Base-by-base conservation (phyloP, 768 basidiomycete genomes). In the Phylloporus scabripes region DNA sequence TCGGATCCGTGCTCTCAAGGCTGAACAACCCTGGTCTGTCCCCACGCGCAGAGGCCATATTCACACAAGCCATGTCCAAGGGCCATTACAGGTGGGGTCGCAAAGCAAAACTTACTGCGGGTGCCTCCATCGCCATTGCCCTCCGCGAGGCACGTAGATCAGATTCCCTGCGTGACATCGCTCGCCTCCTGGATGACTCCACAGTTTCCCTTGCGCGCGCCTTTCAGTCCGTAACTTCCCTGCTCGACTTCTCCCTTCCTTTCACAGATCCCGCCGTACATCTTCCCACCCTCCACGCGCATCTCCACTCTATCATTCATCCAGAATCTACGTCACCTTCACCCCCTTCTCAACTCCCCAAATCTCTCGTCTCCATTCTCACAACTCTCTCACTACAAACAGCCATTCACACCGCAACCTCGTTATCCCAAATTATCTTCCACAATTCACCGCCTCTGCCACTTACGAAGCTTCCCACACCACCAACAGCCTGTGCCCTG, bases 71-170 rank as follows among this genome's bases (percentile, higher is more conserved):
- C 21, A 87, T 82, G 78, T 52, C 67, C 20, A 72, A 71, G 28
- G 78, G 77, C 12, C 64, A 71, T 9, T 83, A 80, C 60, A 78
- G 78, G 32, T 92, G 88, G 88, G 89, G 90, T 32, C 74, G 79
- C 45, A 82, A 76, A 54, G 82, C 88, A 18, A 87, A 78, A 64
- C 69, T 80, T 38, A 73, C 79, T 11, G 83, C 85, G 0, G 90
- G 80, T 11, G 85, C 83, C 2, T 79, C 82, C 40, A 70, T 90
- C 23, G 76, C 81, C 21, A 75, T 90, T 48, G 81, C 86, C 5
- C 71, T 90, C 37, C 82, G 88, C 43, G 84, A 90, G 70, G 74
- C 76, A 49, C 80, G 73, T 58, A 82, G 78, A 49, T 80, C 84
- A 24, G 83, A 86, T 61, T 78, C 78, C 11, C 71, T 90, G 41